These are phyloP conservation scores for Nemania sp. DNA, from an alignment of 2,329 filamentous ascomycete genomes.

Conservation along the genomic window DNA sequence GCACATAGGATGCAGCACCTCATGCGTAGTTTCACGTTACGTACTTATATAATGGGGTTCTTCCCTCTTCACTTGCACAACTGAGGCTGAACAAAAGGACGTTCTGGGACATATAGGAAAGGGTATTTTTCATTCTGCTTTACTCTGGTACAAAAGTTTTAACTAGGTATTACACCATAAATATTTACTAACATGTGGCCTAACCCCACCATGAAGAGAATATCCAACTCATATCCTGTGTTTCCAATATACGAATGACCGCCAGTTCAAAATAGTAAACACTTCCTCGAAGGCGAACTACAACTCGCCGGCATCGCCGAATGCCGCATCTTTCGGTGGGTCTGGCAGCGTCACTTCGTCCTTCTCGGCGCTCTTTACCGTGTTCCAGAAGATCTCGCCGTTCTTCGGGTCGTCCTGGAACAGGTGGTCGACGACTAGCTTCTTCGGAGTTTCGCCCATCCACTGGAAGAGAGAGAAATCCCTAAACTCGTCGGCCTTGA, in stretches of 20 bases:
- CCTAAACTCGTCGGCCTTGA: slow-evolving; percentile 71
- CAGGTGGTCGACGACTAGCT: slow-evolving; percentile 68
- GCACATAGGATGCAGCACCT: neutral
- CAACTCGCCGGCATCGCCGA: slow-evolving; percentile 27
- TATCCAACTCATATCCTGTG: neutral
- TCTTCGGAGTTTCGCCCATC: slow-evolving; percentile 72
- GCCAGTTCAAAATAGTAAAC: neutral
- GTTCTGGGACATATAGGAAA: neutral
- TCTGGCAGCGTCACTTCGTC: slow-evolving; percentile 53
- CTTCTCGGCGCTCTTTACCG: slow-evolving; percentile 65
- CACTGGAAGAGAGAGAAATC: slow-evolving; percentile 77
- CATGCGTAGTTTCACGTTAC: neutral
- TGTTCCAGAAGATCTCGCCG: slow-evolving; percentile 64
- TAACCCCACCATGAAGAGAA: neutral
- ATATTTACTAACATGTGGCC: neutral
- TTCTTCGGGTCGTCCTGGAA: slow-evolving; percentile 65
- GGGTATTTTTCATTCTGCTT: neutral
- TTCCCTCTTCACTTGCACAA: neutral
- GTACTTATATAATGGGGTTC: neutral
- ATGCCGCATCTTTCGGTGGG: slow-evolving; percentile 11
- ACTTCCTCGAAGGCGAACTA: slow-evolving; percentile 12
- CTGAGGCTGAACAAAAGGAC: neutral
- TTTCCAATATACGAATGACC: neutral
- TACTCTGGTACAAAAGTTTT: neutral
- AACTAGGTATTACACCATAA: neutral